phyloP scores from a whole-genome alignment of 352 stramenopile genomes.

The Phytophthora sojae region DNA sequence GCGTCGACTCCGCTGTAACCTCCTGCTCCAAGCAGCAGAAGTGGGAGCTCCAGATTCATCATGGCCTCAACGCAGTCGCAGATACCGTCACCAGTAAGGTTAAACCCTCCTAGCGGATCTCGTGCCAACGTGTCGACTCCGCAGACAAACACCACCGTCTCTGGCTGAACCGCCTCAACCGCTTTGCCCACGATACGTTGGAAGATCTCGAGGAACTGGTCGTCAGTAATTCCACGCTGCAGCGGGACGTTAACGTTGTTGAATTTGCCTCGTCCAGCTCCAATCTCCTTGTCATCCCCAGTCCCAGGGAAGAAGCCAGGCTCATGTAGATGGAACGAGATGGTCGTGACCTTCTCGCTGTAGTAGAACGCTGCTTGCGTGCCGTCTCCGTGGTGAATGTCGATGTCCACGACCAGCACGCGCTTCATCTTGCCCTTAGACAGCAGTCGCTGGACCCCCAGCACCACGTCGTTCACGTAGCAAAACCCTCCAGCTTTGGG shows the following conservation, averaged over 20 bases:
- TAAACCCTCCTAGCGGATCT: neutral
- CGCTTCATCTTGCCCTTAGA: neutral
- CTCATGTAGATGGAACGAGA: neutral
- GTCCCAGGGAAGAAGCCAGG: neutral
- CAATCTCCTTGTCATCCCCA: slow-evolving; percentile 15
- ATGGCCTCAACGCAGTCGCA: neutral
- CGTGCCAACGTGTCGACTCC: neutral
- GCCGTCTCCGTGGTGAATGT: neutral
- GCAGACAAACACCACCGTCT: neutral
- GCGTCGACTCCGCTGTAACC: neutral
- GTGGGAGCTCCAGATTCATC: neutral
- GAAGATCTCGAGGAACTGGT: slow-evolving; percentile 41
- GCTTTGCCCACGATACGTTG: neutral
- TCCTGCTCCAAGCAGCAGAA: neutral
- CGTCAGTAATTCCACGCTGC: slow-evolving; percentile 59
- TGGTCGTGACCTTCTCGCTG: neutral
- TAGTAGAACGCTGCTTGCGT: neutral
- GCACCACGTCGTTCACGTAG: neutral
- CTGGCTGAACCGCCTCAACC: neutral
- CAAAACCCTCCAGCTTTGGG: neutral
- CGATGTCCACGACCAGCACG: neutral
- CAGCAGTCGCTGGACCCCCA: neutral
- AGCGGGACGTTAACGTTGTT: slow-evolving; percentile 75
- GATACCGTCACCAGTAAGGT: neutral
- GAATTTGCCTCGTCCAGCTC: slow-evolving; percentile 41